These are phyloP conservation scores for Apostasia ramifera DNA, from an alignment of 106 monocot species.

Conservation along the genomic window DNA sequence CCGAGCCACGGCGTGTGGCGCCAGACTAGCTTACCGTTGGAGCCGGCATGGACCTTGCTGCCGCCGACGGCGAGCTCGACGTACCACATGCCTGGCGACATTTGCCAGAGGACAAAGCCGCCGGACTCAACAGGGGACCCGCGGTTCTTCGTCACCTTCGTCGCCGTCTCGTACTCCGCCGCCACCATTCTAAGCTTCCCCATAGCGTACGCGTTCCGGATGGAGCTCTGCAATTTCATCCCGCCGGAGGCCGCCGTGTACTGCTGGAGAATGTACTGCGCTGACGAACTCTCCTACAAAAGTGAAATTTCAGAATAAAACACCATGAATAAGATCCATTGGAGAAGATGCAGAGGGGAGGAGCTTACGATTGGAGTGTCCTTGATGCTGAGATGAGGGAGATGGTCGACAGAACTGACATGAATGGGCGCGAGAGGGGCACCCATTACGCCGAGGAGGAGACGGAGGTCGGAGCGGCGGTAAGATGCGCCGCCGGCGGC, in stretches of 20 bases:
- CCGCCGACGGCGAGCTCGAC: constrained; percentile 97
- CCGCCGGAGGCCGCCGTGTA: constrained; percentile 90
- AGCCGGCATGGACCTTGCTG: constrained; percentile 97
- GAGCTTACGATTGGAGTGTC: constrained; percentile 57
- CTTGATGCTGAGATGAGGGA: constrained; percentile 62
- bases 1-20: constrained; percentile 99
- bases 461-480: constrained; percentile 48
- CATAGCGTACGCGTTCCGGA: constrained; percentile 73
- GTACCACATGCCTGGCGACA: constrained; percentile 97
- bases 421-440: constrained; percentile 51
- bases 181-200: constrained; percentile 85
- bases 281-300: constrained; percentile 79
- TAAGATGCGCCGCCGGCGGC: constrained; percentile 3
- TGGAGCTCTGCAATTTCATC: constrained; percentile 60
- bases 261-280: constrained; percentile 94
- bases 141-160: constrained; percentile 45
- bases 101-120: constrained; percentile 95
- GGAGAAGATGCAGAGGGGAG: not conserved
- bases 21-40: constrained; percentile 93
- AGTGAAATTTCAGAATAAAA: constrained; percentile 1
- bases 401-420: constrained; percentile 42
- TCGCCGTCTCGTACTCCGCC: constrained; percentile 82
- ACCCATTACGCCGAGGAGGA: constrained; percentile 77
- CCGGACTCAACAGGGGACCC: constrained; percentile 62
- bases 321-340: not conserved